Conservation (phyloP, 1,284 basidiomycete species). For the Cystobasidium pallidum region DNA sequence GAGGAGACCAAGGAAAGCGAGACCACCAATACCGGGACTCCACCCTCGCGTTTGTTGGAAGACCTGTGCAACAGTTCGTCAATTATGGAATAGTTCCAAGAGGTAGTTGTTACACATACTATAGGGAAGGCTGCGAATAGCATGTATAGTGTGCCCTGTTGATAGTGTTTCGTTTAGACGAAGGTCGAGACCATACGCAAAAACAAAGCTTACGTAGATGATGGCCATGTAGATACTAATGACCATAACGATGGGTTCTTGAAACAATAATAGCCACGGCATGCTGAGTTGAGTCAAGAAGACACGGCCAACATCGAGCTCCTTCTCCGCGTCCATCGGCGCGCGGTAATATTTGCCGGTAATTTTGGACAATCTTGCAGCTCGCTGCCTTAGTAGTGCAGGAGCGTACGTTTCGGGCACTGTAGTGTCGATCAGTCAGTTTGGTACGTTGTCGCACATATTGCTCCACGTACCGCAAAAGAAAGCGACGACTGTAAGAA, state of each 20-base stretch:
- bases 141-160: conserved; percentile 17
- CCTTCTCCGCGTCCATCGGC: conserved; percentile 53
- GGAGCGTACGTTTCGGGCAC: conserved; percentile 54
- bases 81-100: conserved; percentile 22
- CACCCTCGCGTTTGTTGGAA: conserved; percentile 48
- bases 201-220: conserved; percentile 57
- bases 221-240: conserved; percentile 49
- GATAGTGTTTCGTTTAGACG: background rate
- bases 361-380: conserved; percentile 49
- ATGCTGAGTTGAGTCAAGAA: conserved; percentile 52
- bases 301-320: conserved; percentile 48
- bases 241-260: conserved; percentile 50
- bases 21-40: conserved; percentile 47
- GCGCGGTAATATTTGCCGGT: conserved; percentile 53
- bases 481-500: conserved; percentile 55
- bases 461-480: conserved; percentile 52
- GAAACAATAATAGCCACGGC: conserved; percentile 53
- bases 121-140: conserved; percentile 43
- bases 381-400: conserved; percentile 51
- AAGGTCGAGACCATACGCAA: background rate
- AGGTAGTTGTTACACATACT: background rate
- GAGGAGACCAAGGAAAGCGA: conserved; percentile 47
- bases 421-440: background rate
- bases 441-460: conserved; percentile 64
- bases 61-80: conserved; percentile 18